Percentiles rank a stretch among this genome's conserved stretches.
phyloP scores from a whole-genome alignment of 1,284 basidiomycete genomes.

The Irpex sp. region DNA sequence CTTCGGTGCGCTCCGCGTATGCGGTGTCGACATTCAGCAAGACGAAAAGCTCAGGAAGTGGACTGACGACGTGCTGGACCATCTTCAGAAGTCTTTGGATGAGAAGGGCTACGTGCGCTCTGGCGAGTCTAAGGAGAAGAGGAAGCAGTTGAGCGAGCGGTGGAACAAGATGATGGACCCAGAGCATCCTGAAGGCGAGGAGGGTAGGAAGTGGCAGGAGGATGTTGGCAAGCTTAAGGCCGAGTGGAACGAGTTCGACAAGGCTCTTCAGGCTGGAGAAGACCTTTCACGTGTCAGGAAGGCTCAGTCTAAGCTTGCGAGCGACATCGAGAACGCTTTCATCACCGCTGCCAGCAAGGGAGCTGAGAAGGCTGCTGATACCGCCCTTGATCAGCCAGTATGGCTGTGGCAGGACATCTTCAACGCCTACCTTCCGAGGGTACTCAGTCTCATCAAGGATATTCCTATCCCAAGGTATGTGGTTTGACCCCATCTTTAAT shows the following conservation, averaged over 20 bases:
- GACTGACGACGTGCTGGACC: conserved; percentile 45
- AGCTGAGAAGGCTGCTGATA: conserved; percentile 36
- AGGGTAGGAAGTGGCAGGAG: conserved; percentile 46
- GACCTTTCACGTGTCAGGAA: conserved; percentile 42
- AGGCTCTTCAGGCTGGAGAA: conserved; percentile 42
- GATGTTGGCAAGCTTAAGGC: conserved; percentile 41
- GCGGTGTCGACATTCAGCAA: conserved; percentile 41
- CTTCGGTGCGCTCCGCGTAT: conserved; percentile 33
- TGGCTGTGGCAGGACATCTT: conserved; percentile 75
- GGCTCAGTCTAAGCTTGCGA: conserved; percentile 44
- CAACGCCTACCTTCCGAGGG: conserved; percentile 57
- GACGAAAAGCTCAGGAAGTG: conserved; percentile 45
- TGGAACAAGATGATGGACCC: conserved; percentile 46
- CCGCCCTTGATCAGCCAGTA: conserved; percentile 45
- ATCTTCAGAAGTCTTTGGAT: conserved; percentile 42
- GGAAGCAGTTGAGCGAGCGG: conserved; percentile 40
- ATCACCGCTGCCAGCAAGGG: conserved; percentile 36
- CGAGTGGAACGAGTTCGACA: conserved; percentile 41
- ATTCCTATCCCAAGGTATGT: conserved; percentile 63
- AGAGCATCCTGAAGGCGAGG: conserved; percentile 30
- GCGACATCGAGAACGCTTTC: conserved; percentile 44
- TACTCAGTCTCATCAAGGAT: conserved; percentile 44
- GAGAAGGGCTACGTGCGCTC: conserved; percentile 48
- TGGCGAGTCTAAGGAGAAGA: conserved; percentile 39
- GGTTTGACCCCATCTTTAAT: conserved; percentile 1